Conservation (phyloP, 2,329 filamentous ascomycete genomes). For the Alternaria rosae region DNA sequence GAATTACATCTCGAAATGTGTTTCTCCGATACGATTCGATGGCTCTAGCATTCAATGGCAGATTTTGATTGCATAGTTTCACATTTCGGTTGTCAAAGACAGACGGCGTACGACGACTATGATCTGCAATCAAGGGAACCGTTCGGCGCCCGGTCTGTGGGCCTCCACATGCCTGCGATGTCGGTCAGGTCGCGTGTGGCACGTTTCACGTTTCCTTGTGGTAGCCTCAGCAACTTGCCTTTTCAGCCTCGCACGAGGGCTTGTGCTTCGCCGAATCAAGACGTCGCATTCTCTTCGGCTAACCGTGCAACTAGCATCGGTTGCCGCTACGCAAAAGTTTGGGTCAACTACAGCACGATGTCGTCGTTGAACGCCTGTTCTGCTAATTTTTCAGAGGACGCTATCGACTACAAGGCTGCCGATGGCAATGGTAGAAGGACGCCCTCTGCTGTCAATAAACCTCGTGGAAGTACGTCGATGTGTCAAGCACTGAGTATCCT, state of each 20-base stretch:
- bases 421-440: not conserved
- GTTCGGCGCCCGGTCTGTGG: constrained; percentile 11
- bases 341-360: not conserved
- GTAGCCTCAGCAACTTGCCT: constrained; percentile 8
- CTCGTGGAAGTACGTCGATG: not conserved
- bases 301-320: not conserved
- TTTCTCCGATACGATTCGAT: not conserved
- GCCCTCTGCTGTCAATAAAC: not conserved
- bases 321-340: not conserved
- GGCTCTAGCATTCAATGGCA: not conserved
- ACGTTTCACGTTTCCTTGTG: constrained; percentile 8
- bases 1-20: constrained; percentile 1
- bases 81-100: not conserved
- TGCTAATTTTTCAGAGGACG: not conserved
- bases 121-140: constrained; percentile 1
- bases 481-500: not conserved
- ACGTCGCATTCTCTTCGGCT: constrained; percentile 3
- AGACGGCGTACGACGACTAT: constrained; percentile 1
- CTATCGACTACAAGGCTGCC: not conserved
- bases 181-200: constrained; percentile 9
- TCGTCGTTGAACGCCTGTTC: not conserved
- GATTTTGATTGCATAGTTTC: not conserved
- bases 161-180: constrained; percentile 2
- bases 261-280: constrained; percentile 2
- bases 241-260: constrained; percentile 8